Percentiles rank a stretch among this genome's conserved stretches.
Conservation (phyloP, 257 asterid species). For the Thymus quinquecostatus region DNA sequence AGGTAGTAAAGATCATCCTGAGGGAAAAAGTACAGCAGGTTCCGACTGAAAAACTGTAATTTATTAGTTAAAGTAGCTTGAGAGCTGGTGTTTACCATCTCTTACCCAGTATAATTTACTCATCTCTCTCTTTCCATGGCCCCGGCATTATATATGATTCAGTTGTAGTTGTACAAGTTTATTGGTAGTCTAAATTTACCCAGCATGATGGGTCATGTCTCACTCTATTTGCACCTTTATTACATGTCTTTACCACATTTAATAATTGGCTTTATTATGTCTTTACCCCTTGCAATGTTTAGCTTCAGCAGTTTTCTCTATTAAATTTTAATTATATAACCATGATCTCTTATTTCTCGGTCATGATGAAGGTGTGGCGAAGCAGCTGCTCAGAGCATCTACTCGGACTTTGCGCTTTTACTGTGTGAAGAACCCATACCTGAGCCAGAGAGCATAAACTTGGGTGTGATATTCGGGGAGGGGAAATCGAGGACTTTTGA, state of each 20-base stretch:
- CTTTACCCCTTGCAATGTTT: too few relatives aligned
- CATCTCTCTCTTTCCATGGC: too few relatives aligned
- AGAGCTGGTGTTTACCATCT: too few relatives aligned
- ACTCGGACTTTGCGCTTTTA: conserved; percentile 68
- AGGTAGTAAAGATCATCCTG: too few relatives aligned
- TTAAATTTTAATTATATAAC: background rate
- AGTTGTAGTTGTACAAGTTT: too few relatives aligned
- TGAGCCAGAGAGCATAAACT: conserved; percentile 62
- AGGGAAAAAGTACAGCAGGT: too few relatives aligned
- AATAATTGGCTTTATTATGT: too few relatives aligned
- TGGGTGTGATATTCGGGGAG: conserved; percentile 61
- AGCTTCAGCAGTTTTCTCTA: background rate
- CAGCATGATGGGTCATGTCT: background rate
- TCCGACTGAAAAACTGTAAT: too few relatives aligned
- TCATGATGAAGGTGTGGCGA: conserved; percentile 72
- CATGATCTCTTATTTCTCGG: background rate
- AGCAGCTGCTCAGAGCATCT: conserved; percentile 74
- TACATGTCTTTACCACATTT: background rate
- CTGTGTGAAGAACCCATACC: conserved; percentile 69
- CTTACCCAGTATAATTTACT: too few relatives aligned
- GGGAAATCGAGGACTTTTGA: conserved; percentile 38
- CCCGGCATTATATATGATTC: too few relatives aligned
- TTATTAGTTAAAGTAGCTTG: too few relatives aligned
- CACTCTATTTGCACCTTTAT: background rate
- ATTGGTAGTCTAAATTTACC: background rate